These are phyloP conservation scores for Lactarius hatsudake DNA, from an alignment of 768 basidiomycete species.

Conservation along the genomic window DNA sequence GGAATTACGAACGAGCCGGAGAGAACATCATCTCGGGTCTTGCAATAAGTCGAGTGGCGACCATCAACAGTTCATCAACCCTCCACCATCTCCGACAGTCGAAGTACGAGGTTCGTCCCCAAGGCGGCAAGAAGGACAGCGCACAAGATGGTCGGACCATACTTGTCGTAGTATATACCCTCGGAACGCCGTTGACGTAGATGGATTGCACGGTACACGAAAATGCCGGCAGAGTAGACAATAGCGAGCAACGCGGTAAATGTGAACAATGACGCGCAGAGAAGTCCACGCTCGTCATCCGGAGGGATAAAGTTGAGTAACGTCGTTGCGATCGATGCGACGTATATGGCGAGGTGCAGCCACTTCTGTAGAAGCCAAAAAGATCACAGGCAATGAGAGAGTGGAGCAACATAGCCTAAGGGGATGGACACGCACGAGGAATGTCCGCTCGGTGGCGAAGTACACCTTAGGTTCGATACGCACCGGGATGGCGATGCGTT, in stretches of 20 bases:
- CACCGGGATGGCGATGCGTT: conserved; percentile 91
- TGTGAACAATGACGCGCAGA: conserved; percentile 88
- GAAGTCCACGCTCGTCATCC: conserved; percentile 71
- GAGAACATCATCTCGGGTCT: neutral
- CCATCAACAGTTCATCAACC: neutral
- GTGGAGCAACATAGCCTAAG: neutral
- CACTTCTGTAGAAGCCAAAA: conserved; percentile 60
- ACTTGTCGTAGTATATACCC: conserved; percentile 87
- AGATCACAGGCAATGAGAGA: neutral
- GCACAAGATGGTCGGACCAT: conserved; percentile 77
- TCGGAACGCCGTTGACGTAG: conserved; percentile 71
- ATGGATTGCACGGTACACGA: conserved; percentile 68
- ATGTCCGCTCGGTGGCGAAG: conserved; percentile 94
- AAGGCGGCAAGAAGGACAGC: conserved; percentile 65
- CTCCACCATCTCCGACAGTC: conserved; percentile 50
- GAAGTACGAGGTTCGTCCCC: conserved; percentile 69
- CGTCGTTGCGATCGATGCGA: conserved; percentile 86
- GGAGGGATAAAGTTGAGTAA: conserved; percentile 81
- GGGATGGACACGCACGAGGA: conserved; percentile 60
- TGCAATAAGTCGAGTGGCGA: neutral
- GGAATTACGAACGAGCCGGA: neutral
- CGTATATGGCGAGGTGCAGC: conserved; percentile 83
- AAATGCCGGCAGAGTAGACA: conserved; percentile 80
- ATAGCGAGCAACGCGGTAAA: conserved; percentile 85
- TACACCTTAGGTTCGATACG: conserved; percentile 98